Conservation (phyloP, 2,329 filamentous ascomycete genomes). For the Claviceps digitariae region DNA sequence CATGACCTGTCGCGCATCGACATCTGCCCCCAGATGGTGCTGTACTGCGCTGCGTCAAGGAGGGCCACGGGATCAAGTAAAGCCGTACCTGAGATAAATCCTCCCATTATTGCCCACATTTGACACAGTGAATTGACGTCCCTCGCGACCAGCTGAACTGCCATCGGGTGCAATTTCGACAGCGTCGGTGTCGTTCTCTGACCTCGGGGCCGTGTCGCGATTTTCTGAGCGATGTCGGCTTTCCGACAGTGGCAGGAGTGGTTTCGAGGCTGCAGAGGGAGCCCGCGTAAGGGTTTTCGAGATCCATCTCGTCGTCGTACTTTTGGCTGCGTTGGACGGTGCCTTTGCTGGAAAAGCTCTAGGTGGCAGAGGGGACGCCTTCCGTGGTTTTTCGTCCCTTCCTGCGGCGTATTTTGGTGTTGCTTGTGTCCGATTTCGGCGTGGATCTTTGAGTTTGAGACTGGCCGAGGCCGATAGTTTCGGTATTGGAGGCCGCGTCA, state of each 20-base stretch:
- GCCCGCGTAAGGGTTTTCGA: conserved; percentile 8
- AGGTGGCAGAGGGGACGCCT: neutral
- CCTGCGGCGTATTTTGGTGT: conserved; percentile 2
- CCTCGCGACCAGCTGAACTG: conserved; percentile 46
- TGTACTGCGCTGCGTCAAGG: neutral
- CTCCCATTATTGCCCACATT: conserved; percentile 75
- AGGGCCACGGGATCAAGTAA: neutral
- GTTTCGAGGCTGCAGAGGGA: conserved; percentile 15
- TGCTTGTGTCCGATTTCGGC: conserved; percentile 2
- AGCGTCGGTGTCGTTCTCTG: conserved; percentile 40
- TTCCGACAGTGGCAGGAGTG: conserved; percentile 33
- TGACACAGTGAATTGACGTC: conserved; percentile 62
- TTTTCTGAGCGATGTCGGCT: conserved; percentile 29
- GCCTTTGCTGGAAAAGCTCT: conserved; percentile 5
- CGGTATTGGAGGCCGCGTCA: conserved; percentile 8
- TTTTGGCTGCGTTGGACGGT: conserved; percentile 4
- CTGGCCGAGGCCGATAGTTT: conserved; percentile 1
- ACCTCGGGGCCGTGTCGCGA: conserved; percentile 26
- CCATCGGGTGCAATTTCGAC: conserved; percentile 47
- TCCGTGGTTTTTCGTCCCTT: conserved; percentile 5
- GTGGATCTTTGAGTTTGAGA: neutral
- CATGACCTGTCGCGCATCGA: neutral
- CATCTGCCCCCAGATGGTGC: neutral
- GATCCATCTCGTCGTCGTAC: conserved; percentile 4
- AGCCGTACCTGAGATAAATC: conserved; percentile 63